phyloP scores from a whole-genome alignment of 345 rosid genomes.

The Citropsis articulata region DNA sequence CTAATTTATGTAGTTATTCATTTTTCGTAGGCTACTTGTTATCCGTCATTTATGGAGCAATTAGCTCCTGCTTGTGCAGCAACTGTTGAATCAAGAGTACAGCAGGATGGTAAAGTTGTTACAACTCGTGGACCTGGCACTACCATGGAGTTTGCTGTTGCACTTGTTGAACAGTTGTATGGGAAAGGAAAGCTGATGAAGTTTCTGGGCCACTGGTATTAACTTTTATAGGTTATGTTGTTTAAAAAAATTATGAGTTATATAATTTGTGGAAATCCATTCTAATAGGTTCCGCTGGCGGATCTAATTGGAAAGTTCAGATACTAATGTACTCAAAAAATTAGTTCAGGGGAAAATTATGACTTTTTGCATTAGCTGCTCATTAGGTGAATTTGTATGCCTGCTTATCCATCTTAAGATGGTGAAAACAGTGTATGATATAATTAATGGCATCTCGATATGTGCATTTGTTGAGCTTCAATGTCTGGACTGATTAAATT shows the following conservation, averaged over 20 bases:
- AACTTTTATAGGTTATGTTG: not conserved
- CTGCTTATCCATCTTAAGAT: not conserved
- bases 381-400: not conserved
- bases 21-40: constrained; percentile 73
- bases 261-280: not conserved
- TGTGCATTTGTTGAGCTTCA: not conserved
- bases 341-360: not conserved
- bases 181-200: constrained; percentile 76
- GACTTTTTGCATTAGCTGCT: not conserved
- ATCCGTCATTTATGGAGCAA: constrained; percentile 83
- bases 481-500: not conserved
- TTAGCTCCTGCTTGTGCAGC: constrained; percentile 49
- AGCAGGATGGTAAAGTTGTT: constrained; percentile 65
- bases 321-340: not conserved
- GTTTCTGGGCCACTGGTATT: constrained; percentile 69
- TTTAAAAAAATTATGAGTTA: not conserved
- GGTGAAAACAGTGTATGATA: not conserved
- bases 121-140: constrained; percentile 96
- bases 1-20: not conserved
- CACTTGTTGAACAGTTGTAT: constrained; percentile 64
- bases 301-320: not conserved
- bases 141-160: constrained; percentile 78
- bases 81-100: constrained; percentile 82
- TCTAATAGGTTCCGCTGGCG: not conserved
- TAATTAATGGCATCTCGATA: not conserved